A percentile compares a stretch with the other conserved stretches of the same genome.
Conservation (phyloP, 2,329 filamentous ascomycete species). For the Aspergillus japonicus region DNA sequence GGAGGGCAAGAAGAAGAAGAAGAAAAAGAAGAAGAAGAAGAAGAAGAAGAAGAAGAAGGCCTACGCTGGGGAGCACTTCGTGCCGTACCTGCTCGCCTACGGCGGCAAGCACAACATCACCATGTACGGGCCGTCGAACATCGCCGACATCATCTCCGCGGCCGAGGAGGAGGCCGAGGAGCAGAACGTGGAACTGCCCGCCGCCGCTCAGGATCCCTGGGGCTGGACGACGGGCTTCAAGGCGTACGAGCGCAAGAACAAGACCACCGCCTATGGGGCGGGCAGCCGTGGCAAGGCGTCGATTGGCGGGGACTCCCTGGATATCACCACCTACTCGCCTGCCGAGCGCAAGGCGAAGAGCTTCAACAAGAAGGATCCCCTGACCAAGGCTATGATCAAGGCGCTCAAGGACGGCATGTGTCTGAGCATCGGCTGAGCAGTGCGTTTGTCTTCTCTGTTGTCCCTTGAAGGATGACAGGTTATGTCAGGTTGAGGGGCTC, state of each 20-base stretch:
- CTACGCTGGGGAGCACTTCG: neutral
- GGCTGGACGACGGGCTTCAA: neutral
- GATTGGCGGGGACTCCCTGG: conserved; percentile 43
- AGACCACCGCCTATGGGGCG: neutral
- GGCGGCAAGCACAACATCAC: conserved; percentile 18
- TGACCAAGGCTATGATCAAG: conserved; percentile 33
- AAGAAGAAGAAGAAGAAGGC: neutral
- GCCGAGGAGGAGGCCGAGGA: conserved; percentile 22
- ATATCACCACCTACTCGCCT: conserved; percentile 38
- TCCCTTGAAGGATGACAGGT: no score
- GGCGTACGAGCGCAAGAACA: neutral
- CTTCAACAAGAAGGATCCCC: conserved; percentile 39
- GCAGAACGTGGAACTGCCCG: conserved; percentile 27
- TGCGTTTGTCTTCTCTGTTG: no score
- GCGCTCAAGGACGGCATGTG: conserved; percentile 39
- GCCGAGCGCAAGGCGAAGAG: conserved; percentile 32
- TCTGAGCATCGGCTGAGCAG: no score
- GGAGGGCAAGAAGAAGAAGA: neutral
- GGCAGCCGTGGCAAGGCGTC: conserved; percentile 2
- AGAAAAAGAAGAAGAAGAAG: no score
- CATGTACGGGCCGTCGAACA: conserved; percentile 15
- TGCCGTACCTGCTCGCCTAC: conserved; percentile 15
- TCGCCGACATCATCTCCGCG: conserved; percentile 26
- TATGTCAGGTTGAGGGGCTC: no score
- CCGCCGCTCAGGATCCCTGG: conserved; percentile 3